These are phyloP conservation scores for Flammula alnicola DNA, from an alignment of 1,284 basidiomycete species.

Conservation along the genomic window DNA sequence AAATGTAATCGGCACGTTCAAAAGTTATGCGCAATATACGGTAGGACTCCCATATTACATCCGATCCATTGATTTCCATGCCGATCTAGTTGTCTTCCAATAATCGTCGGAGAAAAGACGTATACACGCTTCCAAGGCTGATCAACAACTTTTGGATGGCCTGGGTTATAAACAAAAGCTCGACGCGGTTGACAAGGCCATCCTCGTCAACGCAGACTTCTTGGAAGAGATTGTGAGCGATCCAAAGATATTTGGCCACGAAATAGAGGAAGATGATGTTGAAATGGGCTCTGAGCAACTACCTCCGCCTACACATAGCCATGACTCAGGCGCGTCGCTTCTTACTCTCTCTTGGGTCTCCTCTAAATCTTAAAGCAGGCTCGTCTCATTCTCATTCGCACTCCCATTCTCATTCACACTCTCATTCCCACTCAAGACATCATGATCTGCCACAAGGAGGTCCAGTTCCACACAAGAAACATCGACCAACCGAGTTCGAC, in stretches of 20 bases:
- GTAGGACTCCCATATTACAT: slow-evolving; percentile 30
- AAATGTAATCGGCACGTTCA: slow-evolving; percentile 70
- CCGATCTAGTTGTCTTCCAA: slow-evolving; percentile 67
- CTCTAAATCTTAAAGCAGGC: slow-evolving; percentile 13
- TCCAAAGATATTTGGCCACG: slow-evolving; percentile 75
- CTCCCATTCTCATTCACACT: slow-evolving; percentile 35
- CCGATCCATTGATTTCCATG: slow-evolving; percentile 13
- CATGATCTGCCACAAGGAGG: too few species aligned
- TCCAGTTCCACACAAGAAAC: slow-evolving; percentile 40
- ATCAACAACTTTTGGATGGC: slow-evolving; percentile 61
- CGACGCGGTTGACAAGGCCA: slow-evolving; percentile 68
- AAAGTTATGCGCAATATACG: slow-evolving; percentile 66
- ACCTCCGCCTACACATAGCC: slow-evolving; percentile 26
- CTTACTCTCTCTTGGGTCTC: background rate
- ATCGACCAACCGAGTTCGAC: slow-evolving; percentile 68
- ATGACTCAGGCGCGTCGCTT: slow-evolving; percentile 19
- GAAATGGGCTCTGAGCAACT: slow-evolving; percentile 19
- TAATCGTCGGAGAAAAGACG: slow-evolving; percentile 74
- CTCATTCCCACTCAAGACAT: slow-evolving; percentile 44
- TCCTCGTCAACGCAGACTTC: slow-evolving; percentile 72
- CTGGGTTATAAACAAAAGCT: slow-evolving; percentile 74
- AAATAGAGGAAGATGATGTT: slow-evolving; percentile 39
- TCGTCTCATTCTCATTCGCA: slow-evolving; percentile 27
- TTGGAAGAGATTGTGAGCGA: slow-evolving; percentile 66
- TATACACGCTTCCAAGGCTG: slow-evolving; percentile 60